Base-by-base conservation (phyloP, 2,329 filamentous ascomycete genomes). In the Rosellinia necatrix region DNA sequence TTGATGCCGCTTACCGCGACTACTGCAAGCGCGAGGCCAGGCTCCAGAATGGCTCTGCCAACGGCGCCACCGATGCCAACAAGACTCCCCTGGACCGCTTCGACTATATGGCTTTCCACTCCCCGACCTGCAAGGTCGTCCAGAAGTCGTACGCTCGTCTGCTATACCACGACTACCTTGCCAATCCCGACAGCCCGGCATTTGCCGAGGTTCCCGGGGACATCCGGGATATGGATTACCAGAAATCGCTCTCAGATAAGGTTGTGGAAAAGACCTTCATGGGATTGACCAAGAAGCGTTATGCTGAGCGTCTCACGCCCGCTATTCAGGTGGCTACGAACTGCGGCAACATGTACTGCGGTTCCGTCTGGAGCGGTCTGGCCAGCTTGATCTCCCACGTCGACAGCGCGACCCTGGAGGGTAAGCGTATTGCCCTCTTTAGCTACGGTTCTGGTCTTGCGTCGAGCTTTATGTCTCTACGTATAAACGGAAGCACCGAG, bases 261-360 rank as follows among this genome's bases (percentile, higher is more conserved):
- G 82, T 80, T 49, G 83, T 94, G 34, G 90, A 94, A 81, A 94
- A 93, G 85, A 88, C 87, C 60, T 94, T 94, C 74, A 90, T 94
- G 87, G 80, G 72, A 55, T 80, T 93, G 66, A 87, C 88, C 73
- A 93, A 94, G 85, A 92, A 92, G 82, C 84, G 84, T 66, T 93
- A 90, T 77, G 82, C 85, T 71, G 88, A 92, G 76, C 87, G 90
- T 68, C 87, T 94, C 66, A 79, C 81, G 71, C 88, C 89, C 49
- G 78, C 81, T 68, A 87, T 90, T 71, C 83, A 91, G 75, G 87
- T 91, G 30, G 86, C 90, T 64, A 92, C 89, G 63, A 83, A 89
- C 73, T 90, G 87, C 74, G 85, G 82, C 64, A 85, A 86, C 80
- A 85, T 85, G 82, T 86, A 85, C 79, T 84, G 81, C 70, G 82